phyloP scores from a whole-genome alignment of 2,329 filamentous ascomycete species.

The Ceratocystis alfenasii region DNA sequence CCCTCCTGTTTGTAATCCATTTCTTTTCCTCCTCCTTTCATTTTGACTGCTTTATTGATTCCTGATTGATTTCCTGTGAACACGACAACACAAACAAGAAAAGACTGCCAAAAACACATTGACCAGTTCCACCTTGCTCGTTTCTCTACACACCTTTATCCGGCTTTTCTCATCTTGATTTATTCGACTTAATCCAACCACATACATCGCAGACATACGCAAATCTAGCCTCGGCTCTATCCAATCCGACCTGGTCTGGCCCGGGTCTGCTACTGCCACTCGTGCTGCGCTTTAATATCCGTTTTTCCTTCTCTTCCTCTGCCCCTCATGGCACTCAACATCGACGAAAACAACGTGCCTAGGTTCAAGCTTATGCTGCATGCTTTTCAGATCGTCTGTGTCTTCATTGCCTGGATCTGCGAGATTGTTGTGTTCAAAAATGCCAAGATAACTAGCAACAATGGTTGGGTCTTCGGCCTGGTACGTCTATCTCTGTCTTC shows the following conservation, averaged over 20 bases:
- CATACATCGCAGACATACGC: too few species aligned
- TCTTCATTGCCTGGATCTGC: conserved; percentile 45
- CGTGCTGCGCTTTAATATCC: not conserved
- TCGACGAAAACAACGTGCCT: conserved; percentile 31
- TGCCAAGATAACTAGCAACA: conserved; percentile 43
- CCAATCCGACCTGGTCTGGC: not conserved
- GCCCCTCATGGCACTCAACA: conserved; percentile 9
- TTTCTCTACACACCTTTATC: too few species aligned
- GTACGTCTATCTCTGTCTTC: conserved; percentile 33
- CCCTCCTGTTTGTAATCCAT: conserved; percentile 6
- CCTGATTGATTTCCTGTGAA: not conserved
- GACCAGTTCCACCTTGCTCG: too few species aligned
- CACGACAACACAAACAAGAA: too few species aligned
- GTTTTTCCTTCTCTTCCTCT: not conserved
- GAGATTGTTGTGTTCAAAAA: conserved; percentile 48
- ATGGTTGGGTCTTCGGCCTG: conserved; percentile 52
- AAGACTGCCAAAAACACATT: too few species aligned
- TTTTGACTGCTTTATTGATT: not conserved
- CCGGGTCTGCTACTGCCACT: not conserved
- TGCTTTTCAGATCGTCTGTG: conserved; percentile 42
- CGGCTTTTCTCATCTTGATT: too few species aligned
- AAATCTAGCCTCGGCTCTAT: too few species aligned
- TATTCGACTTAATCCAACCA: too few species aligned
- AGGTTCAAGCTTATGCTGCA: conserved; percentile 47
- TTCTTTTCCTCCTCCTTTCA: not conserved